Evolutionary conservation across 805 yeast species (phyloP).

Genomic region (Saccharomyces cerevisiae): DNA sequence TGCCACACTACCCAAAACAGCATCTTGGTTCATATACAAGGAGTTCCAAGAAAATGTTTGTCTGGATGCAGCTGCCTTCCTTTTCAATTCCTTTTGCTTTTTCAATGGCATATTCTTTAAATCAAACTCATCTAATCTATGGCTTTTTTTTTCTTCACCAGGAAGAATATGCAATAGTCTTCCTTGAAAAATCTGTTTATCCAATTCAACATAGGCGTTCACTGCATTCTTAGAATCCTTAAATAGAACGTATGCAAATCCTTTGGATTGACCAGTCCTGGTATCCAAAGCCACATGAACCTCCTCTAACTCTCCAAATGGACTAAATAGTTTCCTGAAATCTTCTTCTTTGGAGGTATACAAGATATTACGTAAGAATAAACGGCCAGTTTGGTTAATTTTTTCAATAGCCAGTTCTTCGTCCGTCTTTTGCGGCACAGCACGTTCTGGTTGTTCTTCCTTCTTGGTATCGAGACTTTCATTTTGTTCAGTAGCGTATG

Average conservation of each 20-base stretch:
- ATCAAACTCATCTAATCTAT: constrained; percentile 83
- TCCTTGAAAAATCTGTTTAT: constrained; percentile 89
- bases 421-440: constrained; percentile 25
- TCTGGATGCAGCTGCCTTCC: constrained; percentile 76
- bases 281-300: constrained; percentile 90
- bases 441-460: constrained; percentile 16
- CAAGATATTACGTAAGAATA: constrained; percentile 79
- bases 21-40: constrained; percentile 80
- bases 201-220: constrained; percentile 62
- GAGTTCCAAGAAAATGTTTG: constrained; percentile 94
- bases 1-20: constrained; percentile 87
- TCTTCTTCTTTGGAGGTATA: constrained; percentile 78
- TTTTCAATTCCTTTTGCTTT: constrained; percentile 78
- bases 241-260: constrained; percentile 81
- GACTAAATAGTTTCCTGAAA: constrained; percentile 51
- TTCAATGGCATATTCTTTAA: constrained; percentile 84
- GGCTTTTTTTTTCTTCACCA: constrained; percentile 74
- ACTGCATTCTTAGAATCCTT: constrained; percentile 64
- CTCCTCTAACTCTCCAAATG: constrained; percentile 71
- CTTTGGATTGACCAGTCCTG: constrained; percentile 83
- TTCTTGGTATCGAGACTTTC: constrained; percentile 1
- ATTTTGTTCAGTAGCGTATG: constrained; percentile 1
- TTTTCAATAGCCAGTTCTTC: constrained; percentile 44
- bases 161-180: constrained; percentile 84
- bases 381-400: constrained; percentile 63